These are phyloP conservation scores for Trichoderma koningii DNA, from an alignment of 2,329 filamentous ascomycete species.

Conservation along the genomic window DNA sequence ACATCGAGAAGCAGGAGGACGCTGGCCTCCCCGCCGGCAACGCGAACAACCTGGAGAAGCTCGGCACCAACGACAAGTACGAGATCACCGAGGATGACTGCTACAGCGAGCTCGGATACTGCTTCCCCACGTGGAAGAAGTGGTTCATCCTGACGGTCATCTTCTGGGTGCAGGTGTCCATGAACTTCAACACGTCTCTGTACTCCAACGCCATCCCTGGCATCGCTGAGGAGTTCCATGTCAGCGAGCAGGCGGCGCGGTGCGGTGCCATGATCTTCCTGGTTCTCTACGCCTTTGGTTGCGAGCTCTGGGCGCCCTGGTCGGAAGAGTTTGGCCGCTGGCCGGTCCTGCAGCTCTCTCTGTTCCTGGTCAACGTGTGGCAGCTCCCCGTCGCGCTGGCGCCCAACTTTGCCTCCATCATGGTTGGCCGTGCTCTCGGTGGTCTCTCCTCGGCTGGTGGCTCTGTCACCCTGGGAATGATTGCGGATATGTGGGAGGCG, in stretches of 20 bases:
- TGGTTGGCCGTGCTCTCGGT: slow-evolving; percentile 70
- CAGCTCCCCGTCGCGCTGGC: slow-evolving; percentile 72
- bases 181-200: slow-evolving; percentile 77
- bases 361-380: slow-evolving; percentile 77
- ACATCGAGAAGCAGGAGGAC: slow-evolving; percentile 26
- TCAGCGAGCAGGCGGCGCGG: slow-evolving; percentile 69
- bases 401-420: slow-evolving; percentile 69
- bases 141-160: slow-evolving; percentile 74
- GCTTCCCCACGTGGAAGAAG: slow-evolving; percentile 63
- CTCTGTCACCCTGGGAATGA: slow-evolving; percentile 73
- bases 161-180: slow-evolving; percentile 72
- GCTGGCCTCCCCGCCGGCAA: slow-evolving; percentile 38
- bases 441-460: slow-evolving; percentile 72
- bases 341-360: slow-evolving; percentile 70
- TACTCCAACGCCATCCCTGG: slow-evolving; percentile 70
- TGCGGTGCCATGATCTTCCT: slow-evolving; percentile 78
- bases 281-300: slow-evolving; percentile 79
- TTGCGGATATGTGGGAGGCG: slow-evolving; percentile 72
- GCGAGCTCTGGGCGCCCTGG: slow-evolving; percentile 87
- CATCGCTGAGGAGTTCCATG: slow-evolving; percentile 66
- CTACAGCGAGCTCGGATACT: slow-evolving; percentile 65
- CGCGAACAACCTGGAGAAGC: slow-evolving; percentile 39
- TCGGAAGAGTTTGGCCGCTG: slow-evolving; percentile 79
- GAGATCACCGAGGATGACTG: slow-evolving; percentile 61
- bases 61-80: slow-evolving; percentile 45